Base-by-base conservation (phyloP, 2,329 filamentous ascomycete genomes). In the Aureobasidium sp. region DNA sequence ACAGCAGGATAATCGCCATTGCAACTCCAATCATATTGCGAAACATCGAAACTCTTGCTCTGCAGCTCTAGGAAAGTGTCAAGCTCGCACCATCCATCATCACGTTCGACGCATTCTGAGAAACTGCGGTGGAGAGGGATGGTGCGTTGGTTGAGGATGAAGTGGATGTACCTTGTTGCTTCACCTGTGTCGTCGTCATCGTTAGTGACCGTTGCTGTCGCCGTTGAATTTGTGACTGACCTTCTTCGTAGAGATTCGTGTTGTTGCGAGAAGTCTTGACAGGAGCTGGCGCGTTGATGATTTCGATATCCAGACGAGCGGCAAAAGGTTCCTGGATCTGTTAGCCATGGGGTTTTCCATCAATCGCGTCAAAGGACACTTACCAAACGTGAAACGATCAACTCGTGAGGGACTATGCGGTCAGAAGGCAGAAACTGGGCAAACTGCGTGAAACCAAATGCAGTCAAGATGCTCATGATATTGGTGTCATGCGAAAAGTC, bases 401-500 rank as follows among this genome's bases (percentile, higher is more conserved):
- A 79, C 50, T 81, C 76, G 63, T 84, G 81, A 4, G 74, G 67
- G 10, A 77, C 76, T 55, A 85, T 77, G 24, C 70, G 66, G 10
- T 74, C 72, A 1, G 77, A 71, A 0, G 81, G 79, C 3, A 89
- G 72, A 12, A 78, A 70, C 17, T 78, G 72, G 1, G 75, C 71
- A 62, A 90, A 89, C 62, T 90, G 86, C 2, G 71, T 80, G 41
- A 90, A 73, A 1, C 85, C 85, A 56, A 90, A 86, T 0, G 86
- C 86, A 0, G 84, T 81, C 3, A 90, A 71, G 58, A 89, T 79
- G 22, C 78, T 78, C 60, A 84, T 74, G 56, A 88, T 86, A 64
- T 86, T 87, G 11, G 57, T 85, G 67, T 90, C 86, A 66, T 90
- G 86, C 14, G 79, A 83, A 66, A 90, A 90, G 71, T 90, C 86